Percentiles rank a stretch among this genome's conserved stretches.
Conservation (phyloP, 768 basidiomycete genomes). For the Phaeotremella skinneri region DNA sequence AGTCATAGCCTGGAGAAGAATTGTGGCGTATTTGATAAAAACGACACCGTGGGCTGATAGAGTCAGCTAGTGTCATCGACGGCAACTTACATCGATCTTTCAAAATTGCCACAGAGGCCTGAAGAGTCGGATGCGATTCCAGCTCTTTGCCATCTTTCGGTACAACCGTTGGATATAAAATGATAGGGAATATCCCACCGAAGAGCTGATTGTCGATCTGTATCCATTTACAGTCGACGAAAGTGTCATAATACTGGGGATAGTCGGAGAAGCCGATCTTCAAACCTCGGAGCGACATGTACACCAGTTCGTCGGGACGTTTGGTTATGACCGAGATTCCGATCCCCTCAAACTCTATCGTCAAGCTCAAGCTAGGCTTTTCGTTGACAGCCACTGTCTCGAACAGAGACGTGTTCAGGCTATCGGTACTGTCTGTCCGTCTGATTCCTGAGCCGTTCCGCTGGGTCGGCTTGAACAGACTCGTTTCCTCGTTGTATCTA, state of each 20-base stretch:
- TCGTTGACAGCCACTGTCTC: constrained; percentile 77
- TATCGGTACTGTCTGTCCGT: constrained; percentile 63
- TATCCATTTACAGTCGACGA: constrained; percentile 75
- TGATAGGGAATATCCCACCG: constrained; percentile 89
- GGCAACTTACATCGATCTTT: constrained; percentile 77
- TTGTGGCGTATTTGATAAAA: constrained; percentile 96
- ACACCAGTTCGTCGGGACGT: constrained; percentile 82
- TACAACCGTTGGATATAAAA: constrained; percentile 89
- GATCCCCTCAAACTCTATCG: constrained; percentile 79
- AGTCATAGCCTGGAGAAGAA: constrained; percentile 87
- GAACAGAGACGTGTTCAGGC: constrained; percentile 68
- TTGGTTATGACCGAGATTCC: constrained; percentile 89
- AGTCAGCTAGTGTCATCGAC: constrained; percentile 13
- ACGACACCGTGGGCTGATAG: constrained; percentile 88
- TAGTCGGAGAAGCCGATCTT: constrained; percentile 83
- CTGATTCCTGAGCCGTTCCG: constrained; percentile 55
- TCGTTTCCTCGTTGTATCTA: constrained; percentile 77
- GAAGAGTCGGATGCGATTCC: constrained; percentile 81
- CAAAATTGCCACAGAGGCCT: constrained; percentile 80
- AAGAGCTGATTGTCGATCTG: constrained; percentile 98
- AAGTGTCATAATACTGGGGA: constrained; percentile 72
- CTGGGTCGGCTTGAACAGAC: constrained; percentile 77
- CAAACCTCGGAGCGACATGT: constrained; percentile 72
- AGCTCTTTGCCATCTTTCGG: constrained; percentile 63
- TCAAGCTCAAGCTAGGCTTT: constrained; percentile 64